Conservation (phyloP, 768 basidiomycete species). For the Mycena polygramma region DNA sequence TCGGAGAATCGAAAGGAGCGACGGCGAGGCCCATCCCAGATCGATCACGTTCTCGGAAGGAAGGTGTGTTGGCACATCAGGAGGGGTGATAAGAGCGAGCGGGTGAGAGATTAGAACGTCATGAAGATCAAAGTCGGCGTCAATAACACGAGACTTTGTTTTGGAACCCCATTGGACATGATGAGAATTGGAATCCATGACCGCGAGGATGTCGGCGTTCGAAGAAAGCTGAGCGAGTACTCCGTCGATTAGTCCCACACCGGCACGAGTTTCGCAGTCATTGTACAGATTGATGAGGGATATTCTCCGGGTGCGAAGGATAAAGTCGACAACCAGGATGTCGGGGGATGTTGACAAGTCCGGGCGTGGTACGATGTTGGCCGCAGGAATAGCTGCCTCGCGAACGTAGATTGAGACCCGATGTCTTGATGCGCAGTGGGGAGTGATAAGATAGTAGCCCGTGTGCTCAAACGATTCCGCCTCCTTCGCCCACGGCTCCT, state of each 20-base stretch:
- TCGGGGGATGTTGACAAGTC: constrained; percentile 1
- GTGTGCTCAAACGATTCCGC: background rate
- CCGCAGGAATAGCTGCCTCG: background rate
- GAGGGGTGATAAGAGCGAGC: background rate
- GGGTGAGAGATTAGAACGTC: background rate
- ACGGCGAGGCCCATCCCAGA: background rate
- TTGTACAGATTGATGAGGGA: constrained; percentile 8
- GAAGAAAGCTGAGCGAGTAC: background rate
- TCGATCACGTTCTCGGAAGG: constrained; percentile 11
- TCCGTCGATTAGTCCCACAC: background rate
- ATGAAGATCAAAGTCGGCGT: constrained; percentile 3
- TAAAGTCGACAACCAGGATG: constrained; percentile 6
- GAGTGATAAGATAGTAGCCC: background rate
- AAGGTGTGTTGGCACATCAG: constrained; percentile 17
- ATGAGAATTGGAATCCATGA: constrained; percentile 18
- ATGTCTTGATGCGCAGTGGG: background rate
- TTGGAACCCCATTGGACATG: constrained; percentile 13
- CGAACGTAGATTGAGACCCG: background rate
- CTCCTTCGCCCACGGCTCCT: constrained; percentile 7
- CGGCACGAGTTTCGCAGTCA: constrained; percentile 8
- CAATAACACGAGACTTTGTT: background rate
- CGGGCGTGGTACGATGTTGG: background rate
- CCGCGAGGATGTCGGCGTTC: background rate
- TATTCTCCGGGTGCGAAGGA: background rate
- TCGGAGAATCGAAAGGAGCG: background rate